These are phyloP conservation scores for Myriosclerotinia scirpicola DNA, from an alignment of 2,329 filamentous ascomycete genomes.

Conservation along the genomic window DNA sequence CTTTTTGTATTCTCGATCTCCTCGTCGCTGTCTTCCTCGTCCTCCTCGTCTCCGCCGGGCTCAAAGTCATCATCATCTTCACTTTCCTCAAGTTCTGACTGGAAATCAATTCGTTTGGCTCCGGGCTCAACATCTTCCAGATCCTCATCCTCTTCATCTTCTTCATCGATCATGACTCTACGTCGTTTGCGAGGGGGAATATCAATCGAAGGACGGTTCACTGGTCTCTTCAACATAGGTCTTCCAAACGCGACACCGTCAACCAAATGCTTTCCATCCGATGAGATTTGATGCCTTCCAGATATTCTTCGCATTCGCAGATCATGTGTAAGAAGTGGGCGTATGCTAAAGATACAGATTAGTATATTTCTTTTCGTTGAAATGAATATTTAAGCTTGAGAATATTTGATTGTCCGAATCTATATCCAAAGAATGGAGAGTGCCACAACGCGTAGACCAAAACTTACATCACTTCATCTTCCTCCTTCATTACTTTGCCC, in stretches of 20 bases:
- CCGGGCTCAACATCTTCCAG: constrained; percentile 25
- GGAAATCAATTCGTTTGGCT: constrained; percentile 33
- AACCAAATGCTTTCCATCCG: constrained; percentile 75
- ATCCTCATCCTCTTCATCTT: constrained; percentile 44
- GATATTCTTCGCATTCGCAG: constrained; percentile 68
- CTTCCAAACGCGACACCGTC: constrained; percentile 85
- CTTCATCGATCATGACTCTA: constrained; percentile 48
- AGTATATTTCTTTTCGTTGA: constrained; percentile 18
- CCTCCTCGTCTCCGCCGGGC: constrained; percentile 31
- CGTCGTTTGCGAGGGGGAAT: constrained; percentile 74
- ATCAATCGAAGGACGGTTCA: constrained; percentile 62
- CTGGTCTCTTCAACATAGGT: constrained; percentile 60
- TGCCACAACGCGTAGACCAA: neutral
- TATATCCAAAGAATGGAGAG: no score
- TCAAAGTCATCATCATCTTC: constrained; percentile 36
- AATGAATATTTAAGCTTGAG: neutral
- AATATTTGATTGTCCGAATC: no score
- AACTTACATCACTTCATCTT: constrained; percentile 77
- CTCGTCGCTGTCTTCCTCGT: constrained; percentile 36
- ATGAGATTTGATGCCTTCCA: constrained; percentile 78
- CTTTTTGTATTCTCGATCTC: constrained; percentile 37
- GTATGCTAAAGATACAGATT: constrained; percentile 57
- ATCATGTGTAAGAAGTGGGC: constrained; percentile 74
- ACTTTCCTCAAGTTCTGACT: constrained; percentile 18
- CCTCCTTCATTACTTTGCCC: constrained; percentile 69